Base-by-base conservation (phyloP, 2,329 filamentous ascomycete species). In the Dothistroma pini region DNA sequence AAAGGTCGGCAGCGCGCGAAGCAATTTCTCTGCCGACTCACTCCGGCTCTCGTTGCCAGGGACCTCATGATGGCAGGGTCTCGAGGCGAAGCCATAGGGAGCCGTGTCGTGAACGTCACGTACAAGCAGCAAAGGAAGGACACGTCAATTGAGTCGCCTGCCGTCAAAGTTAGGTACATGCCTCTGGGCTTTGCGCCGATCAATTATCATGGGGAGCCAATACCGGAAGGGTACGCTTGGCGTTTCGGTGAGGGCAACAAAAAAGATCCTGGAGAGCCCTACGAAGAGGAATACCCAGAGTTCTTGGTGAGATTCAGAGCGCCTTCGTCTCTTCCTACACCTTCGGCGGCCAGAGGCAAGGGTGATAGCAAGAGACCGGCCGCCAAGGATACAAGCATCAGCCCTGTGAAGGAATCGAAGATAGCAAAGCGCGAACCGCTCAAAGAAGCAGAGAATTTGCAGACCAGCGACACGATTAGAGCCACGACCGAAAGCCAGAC, bases 181-280 rank as follows among this genome's bases (percentile, higher is more conserved):
- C 29, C 56, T 14, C 56, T 54, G 3, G 25, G 44, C 14, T 21
- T 58, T 14, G 32, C 51, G 21, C 56, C 56, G 2, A 58, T 58
- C 38, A 48, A 58, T 22, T 54, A 58, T 29, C 48, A 58, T 34
- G 34, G 21, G 14, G 56, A 58, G 34, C n/a, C 19, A 3, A 25
- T 34, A 14, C 25, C 38, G n/a, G 31, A 32, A 16, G 22, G 35
- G 29, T 44, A n/a, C 38, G 38, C 14, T 7, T 44, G 38, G 38
- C 34, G 10, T 38, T 16, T 7, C 9, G 47, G 25, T 21, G n/a
- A 31, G 10, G 12, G 51, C 22, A 25, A 58, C 19, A 47, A 29
- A 11, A 58, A 41, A 21, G 49, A 53, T 44, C 48, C 56, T 29
- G 19, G 41, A 14, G 51, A 53, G 32, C 48, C 21, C 11, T 58